phyloP scores from a whole-genome alignment of 1,284 basidiomycete genomes.

The Ustilago lituana region DNA sequence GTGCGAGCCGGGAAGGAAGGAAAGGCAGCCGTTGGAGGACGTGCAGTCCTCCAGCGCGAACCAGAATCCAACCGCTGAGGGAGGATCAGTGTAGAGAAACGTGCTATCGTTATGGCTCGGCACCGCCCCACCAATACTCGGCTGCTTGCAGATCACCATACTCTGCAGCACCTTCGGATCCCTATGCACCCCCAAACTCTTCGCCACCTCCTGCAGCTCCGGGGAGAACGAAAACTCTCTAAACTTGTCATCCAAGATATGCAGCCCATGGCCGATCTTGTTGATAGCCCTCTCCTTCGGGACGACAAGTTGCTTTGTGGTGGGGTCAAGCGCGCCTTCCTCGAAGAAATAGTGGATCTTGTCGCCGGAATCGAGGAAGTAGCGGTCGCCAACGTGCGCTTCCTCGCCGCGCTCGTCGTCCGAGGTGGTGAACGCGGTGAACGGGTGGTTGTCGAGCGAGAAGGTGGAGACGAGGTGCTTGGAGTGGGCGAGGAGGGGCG shows the following conservation, averaged over 20 bases:
- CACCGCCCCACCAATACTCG: slow-evolving; percentile 59
- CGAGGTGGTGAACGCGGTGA: slow-evolving; percentile 88
- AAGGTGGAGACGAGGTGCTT: slow-evolving; percentile 83
- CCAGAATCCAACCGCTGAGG: slow-evolving; percentile 92
- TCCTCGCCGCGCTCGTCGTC: slow-evolving; percentile 26
- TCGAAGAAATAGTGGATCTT: slow-evolving; percentile 83
- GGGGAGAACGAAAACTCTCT: slow-evolving; percentile 39
- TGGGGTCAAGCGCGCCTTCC: slow-evolving; percentile 73
- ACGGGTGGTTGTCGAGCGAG: slow-evolving; percentile 79
- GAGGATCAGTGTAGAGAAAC: slow-evolving; percentile 84
- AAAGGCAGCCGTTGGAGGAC: slow-evolving; percentile 51
- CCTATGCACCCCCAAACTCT: slow-evolving; percentile 40
- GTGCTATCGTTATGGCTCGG: slow-evolving; percentile 72
- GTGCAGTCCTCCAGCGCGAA: slow-evolving; percentile 81
- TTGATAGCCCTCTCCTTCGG: slow-evolving; percentile 46
- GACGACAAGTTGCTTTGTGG: slow-evolving; percentile 48
- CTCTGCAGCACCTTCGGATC: slow-evolving; percentile 79
- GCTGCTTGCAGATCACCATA: slow-evolving; percentile 76
- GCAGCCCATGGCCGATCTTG: slow-evolving; percentile 71
- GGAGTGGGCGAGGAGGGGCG: slow-evolving; percentile 73
- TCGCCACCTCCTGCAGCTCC: slow-evolving; percentile 41
- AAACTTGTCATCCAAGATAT: slow-evolving; percentile 84
- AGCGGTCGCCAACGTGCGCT: slow-evolving; percentile 77
- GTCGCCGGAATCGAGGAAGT: slow-evolving; percentile 89
- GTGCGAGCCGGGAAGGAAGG: slow-evolving; percentile 56